Base-by-base conservation (phyloP, 2,329 filamentous ascomycete species). In the Didymella segeticola region DNA sequence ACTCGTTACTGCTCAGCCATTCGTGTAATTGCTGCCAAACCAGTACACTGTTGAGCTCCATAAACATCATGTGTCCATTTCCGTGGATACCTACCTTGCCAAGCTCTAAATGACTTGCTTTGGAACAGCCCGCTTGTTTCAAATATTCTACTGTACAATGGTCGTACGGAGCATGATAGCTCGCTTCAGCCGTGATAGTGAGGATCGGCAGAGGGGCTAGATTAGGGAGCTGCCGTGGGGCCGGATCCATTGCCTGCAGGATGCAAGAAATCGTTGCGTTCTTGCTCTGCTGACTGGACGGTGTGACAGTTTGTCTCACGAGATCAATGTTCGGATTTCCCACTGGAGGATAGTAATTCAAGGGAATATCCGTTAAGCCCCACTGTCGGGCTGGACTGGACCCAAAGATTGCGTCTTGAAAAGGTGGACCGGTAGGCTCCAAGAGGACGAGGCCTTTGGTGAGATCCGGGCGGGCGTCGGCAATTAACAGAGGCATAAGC, bases 351-450 rank as follows among this genome's bases (percentile, higher is more conserved):
- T 30, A 17, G 23, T 50, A 50, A 14, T 20, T 15, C 14, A 43
- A 11, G 9, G 47, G 30, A 11, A 39, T 33, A 17, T 51, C 48
- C 8, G 48, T 39, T 41, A 51, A 17, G 1, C 48, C 48, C 48
- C 33, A 51, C 5, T 14, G 4, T 2, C 48, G 25, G 4, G 41
- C 48, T 2, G 41, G 19, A 27, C 31, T 26, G 27, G 30, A 50
- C 8, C 43, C 41, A 20, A 59, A 56, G n/a, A 59, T 33, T 7
- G 50, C 42, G 19, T 54, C 57, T 36, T 68, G 48, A 57, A 80
- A 83, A 0, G 82, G 82, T 1, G 82, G 82, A 0, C 82, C 82
- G 2, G 72, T 68, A 0, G 83, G 82, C 9, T 85, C 83, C 8
- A 86, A 49, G 0, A 78, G 73, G 2, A 86, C 66, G 15, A 84